Conservation (phyloP, 176 grass and related monocot genomes). For the Oropetium thomaeum region DNA sequence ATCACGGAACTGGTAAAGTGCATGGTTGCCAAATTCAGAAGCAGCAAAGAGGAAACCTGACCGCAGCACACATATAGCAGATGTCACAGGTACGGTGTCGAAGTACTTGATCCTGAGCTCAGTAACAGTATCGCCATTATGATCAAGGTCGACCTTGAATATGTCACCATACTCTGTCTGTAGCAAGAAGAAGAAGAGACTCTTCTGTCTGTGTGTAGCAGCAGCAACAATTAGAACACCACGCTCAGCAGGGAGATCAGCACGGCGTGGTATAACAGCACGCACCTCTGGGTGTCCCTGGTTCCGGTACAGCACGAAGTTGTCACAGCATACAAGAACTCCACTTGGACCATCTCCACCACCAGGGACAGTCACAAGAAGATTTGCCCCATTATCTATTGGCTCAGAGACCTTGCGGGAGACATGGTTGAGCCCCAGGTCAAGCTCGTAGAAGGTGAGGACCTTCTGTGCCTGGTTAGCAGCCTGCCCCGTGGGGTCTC, state of each 20-base stretch:
- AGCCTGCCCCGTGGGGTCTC: conserved; percentile 74
- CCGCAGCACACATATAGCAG: conserved; percentile 78
- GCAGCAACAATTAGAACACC: conserved; percentile 96
- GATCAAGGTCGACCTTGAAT: conserved; percentile 81
- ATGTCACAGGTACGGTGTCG: conserved; percentile 82
- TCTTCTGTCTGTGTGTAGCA: conserved; percentile 87
- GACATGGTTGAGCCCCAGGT: conserved; percentile 90
- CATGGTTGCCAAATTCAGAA: conserved; percentile 90
- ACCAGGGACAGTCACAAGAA: conserved; percentile 88
- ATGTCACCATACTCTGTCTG: conserved; percentile 94
- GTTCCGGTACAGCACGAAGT: conserved; percentile 92
- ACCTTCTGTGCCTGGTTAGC: conserved; percentile 87
- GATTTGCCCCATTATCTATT: conserved; percentile 82
- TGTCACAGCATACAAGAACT: conserved; percentile 87
- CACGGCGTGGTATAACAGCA: conserved; percentile 87
- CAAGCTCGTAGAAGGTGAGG: conserved; percentile 98
- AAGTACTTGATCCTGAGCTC: conserved; percentile 99
- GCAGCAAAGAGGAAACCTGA: conserved; percentile 79
- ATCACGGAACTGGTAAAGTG: conserved; percentile 86
- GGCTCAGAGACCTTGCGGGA: conserved; percentile 93
- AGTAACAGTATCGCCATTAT: conserved; percentile 57
- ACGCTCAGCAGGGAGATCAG: conserved; percentile 86
- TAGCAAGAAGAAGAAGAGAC: conserved; percentile 85
- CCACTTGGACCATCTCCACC: conserved; percentile 83
- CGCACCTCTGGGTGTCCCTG: conserved; percentile 92